phyloP scores from a whole-genome alignment of 768 basidiomycete genomes.

The Chiua virens region DNA sequence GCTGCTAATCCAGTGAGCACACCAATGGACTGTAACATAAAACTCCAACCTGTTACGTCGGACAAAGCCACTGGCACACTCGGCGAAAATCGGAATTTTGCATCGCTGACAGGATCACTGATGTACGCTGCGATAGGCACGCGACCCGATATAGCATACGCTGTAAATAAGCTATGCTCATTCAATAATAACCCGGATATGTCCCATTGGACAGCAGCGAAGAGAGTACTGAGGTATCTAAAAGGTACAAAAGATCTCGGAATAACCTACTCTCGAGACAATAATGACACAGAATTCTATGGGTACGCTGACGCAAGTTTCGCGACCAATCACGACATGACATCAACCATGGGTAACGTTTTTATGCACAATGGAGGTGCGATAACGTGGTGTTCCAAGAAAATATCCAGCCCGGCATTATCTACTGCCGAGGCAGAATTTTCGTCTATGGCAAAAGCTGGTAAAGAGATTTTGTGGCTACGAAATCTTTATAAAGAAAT shows the following conservation, averaged over 20 bases:
- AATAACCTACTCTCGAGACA: not conserved
- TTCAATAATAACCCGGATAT: constrained; percentile 5
- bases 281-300: not conserved
- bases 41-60: not conserved
- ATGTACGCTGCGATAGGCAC: constrained; percentile 22
- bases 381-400: constrained; percentile 31
- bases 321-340: constrained; percentile 19
- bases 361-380: constrained; percentile 30
- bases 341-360: constrained; percentile 21
- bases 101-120: constrained; percentile 12
- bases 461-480: constrained; percentile 8
- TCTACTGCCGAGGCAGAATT: constrained; percentile 3
- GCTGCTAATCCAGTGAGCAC: constrained; percentile 4
- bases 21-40: not conserved
- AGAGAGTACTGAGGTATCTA: constrained; percentile 17
- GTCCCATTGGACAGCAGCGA: constrained; percentile 9
- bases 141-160: constrained; percentile 10
- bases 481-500: constrained; percentile 34
- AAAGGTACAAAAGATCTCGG: not conserved
- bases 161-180: not conserved
- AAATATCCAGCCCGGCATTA: constrained; percentile 25
- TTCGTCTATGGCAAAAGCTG: constrained; percentile 2
- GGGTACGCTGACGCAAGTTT: constrained; percentile 28
- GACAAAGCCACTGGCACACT: not conserved
- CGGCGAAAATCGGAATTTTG: not conserved